Evolutionary conservation across 2,329 filamentous ascomycete species (phyloP).

Genomic region (Penicillium sp.): DNA sequence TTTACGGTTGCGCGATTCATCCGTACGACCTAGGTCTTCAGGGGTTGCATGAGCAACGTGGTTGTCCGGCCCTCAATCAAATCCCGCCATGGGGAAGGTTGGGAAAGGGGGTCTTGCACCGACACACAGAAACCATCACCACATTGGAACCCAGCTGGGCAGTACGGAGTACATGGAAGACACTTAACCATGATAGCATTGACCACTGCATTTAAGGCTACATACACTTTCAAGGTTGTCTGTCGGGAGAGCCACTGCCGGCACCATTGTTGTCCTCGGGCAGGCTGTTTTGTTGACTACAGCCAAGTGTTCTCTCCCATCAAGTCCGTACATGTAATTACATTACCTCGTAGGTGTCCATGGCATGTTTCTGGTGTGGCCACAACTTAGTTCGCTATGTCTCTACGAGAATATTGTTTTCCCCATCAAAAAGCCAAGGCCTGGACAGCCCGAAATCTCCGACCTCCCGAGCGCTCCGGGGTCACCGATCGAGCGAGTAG

Average conservation of each 20-base stretch:
- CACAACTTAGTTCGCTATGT: background rate
- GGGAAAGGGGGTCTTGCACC: conserved; percentile 13
- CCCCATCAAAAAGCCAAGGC: conserved; percentile 4
- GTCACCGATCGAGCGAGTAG: conserved; percentile 2
- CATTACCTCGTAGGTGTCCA: background rate
- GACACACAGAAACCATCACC: conserved; percentile 3
- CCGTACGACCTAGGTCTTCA: conserved; percentile 10
- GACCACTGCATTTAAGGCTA: background rate
- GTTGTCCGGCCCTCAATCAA: conserved; percentile 17
- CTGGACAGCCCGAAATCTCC: conserved; percentile 14
- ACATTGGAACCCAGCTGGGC: background rate
- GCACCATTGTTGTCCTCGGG: background rate
- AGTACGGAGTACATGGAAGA: background rate
- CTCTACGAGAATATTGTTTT: background rate
- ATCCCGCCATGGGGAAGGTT: conserved; percentile 11
- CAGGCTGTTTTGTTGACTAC: background rate
- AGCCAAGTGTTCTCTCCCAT: background rate
- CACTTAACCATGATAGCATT: background rate
- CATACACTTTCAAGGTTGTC: background rate
- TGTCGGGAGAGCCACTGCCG: background rate
- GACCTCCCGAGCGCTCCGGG: conserved; percentile 13
- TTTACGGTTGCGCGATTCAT: background rate
- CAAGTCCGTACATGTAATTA: conserved; percentile 3
- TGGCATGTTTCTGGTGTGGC: background rate
- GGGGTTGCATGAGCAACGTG: conserved; percentile 19